Evolutionary conservation across 352 stramenopile genomes (phyloP), one percentile per base, ranked within the genome.

Genomic region (Globisporangium cystogenes): DNA sequence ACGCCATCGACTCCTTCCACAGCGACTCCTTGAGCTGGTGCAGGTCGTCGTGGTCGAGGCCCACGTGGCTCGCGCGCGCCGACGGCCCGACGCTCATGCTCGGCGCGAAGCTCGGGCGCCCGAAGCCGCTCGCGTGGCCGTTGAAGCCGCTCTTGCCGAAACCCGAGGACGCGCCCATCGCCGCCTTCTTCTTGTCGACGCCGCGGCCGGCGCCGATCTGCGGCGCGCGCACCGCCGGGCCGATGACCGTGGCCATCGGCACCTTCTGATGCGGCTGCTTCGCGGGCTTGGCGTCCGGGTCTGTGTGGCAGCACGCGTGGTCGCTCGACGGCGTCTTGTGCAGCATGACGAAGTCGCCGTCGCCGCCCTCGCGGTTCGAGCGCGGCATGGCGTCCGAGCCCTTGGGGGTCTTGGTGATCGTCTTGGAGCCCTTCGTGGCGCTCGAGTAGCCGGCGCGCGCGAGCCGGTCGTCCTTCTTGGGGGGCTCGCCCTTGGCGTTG

Each of bases 21-120:
- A 78, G 31, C 15, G 62, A 68, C 8, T 78, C 69, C 39, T 71
- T 75, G 23, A 78, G 54, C 43, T 75, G 52, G 26, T 75, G 62
- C 20, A 78, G 51, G 26, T 78, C 66, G 8, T 68, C 23, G 26
- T 57, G 59, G 26, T 68, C 68, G 48, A 78, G 56, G 12, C 58
- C 35, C 2, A 37, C 49, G 44, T 51, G 65, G 8, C 66, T 64
- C 26, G 67, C 55, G 10, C 59, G 53, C 20, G 57, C 29, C 15
- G 64, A 60, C 27, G 26, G 36, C 4, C 47, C 40, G 20, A 45
- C 40, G 40, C 40, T 33, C 7, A 23, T 55, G 27, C 57, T 72
- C 1, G 67, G 64, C 27, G 69, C 41, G 43, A 72, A 75, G 44
- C 64, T 70, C 6, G 67, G 64, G 4, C 55, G 64, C 7, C 35